A percentile compares a stretch with the other conserved stretches of the same genome.
These are phyloP conservation scores for Artomyces pyxidatus DNA, from an alignment of 768 basidiomycete species.

Conservation along the genomic window DNA sequence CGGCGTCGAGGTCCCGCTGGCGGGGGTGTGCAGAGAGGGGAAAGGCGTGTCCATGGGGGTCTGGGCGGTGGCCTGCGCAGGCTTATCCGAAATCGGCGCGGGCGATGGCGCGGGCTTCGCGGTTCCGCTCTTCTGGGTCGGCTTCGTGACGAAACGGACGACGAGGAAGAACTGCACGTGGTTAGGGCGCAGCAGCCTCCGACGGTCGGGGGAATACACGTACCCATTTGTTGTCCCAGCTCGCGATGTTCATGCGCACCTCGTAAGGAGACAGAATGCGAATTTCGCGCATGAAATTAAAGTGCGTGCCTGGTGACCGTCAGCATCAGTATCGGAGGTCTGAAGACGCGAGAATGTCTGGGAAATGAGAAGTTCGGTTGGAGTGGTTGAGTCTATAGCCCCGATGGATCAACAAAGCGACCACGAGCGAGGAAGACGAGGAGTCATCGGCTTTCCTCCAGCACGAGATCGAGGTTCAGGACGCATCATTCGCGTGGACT, in stretches of 20 bases:
- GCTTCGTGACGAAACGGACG: constrained; percentile 54
- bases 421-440: too few species aligned
- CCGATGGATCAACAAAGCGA: too few species aligned
- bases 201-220: constrained; percentile 15
- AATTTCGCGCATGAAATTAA: constrained; percentile 63
- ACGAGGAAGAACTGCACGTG: constrained; percentile 48
- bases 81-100: too few species aligned
- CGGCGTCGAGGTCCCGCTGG: not conserved
- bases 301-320: constrained; percentile 47
- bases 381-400: too few species aligned
- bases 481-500: too few species aligned
- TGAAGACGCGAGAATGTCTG: too few species aligned
- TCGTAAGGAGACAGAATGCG: constrained; percentile 55
- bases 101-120: constrained; percentile 10
- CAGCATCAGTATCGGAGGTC: too few species aligned
- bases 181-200: not conserved
- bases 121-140: constrained; percentile 22
- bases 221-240: constrained; percentile 81
- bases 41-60: constrained; percentile 18
- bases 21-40: constrained; percentile 21
- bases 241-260: constrained; percentile 43
- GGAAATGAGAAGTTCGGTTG: too few species aligned
- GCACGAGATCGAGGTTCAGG: too few species aligned
- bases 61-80: too few species aligned
- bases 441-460: too few species aligned